Evolutionary conservation across 2,329 filamentous ascomycete genomes (phyloP).

Genomic region (Diaporthe humulicola): DNA sequence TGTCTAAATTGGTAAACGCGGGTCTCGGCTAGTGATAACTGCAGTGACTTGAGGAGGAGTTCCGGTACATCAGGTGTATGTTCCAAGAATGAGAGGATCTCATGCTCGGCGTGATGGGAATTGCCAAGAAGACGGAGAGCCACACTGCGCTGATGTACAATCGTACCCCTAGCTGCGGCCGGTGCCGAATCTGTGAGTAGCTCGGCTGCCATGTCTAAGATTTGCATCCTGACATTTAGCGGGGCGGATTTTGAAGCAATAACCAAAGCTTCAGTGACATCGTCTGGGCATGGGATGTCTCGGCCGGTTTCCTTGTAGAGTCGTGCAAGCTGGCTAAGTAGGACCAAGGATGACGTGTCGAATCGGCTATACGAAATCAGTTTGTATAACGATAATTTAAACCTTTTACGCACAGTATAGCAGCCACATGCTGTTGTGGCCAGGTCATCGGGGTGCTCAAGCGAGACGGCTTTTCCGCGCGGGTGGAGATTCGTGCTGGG

Average conservation of each 20-base stretch:
- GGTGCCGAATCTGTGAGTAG: not conserved
- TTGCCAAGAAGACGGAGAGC: not conserved
- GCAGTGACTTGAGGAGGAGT: not conserved
- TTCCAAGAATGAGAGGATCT: not conserved
- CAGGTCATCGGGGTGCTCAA: not conserved
- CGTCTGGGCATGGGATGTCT: not conserved
- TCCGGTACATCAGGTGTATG: not conserved
- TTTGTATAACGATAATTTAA: not conserved
- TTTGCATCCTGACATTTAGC: constrained; percentile 14
- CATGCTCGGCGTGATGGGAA: not conserved
- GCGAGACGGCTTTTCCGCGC: not conserved
- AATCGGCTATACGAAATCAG: not conserved
- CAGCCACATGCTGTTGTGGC: constrained; percentile 1
- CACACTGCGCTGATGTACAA: not conserved
- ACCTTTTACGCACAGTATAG: not conserved
- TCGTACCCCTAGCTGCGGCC: not conserved
- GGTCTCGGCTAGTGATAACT: not conserved
- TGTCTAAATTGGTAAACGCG: constrained; percentile 5
- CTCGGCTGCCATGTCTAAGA: constrained; percentile 2
- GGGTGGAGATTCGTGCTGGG: not conserved
- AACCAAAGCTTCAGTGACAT: not conserved
- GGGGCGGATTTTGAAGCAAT: not conserved
- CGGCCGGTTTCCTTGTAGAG: constrained; percentile 5
- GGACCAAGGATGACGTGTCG: not conserved
- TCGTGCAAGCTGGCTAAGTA: constrained; percentile 2